Base-by-base conservation (phyloP, 495 filamentous ascomycete genomes). In the Neurospora sp. region DNA sequence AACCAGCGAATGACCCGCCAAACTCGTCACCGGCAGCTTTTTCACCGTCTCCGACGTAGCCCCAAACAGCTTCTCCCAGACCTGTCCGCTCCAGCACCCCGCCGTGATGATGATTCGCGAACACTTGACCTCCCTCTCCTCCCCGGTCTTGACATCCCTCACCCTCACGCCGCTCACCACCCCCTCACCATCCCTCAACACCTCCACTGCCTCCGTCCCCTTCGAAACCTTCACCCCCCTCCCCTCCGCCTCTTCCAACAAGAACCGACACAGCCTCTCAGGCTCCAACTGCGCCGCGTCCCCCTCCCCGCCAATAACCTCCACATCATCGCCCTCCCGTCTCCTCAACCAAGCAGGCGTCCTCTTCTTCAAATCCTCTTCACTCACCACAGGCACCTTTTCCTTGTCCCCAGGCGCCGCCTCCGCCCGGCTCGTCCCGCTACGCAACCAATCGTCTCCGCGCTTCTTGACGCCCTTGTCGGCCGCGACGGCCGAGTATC, bases 1-100 rank as follows among this genome's bases (percentile, higher is more conserved):
- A 10, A 94, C 85, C 7, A 96, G 76, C 27, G 90, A 92, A 77
- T 93, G 89, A 0, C 93, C 93, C 7, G 92, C 91, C 7, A 96
- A 81, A 27, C 88, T 85, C 20, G 83, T 78, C 39, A 94, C 84
- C 4, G 88, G 86, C 54, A 62, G 7, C 54, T 1, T 31, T 6
- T 62, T 62, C 4, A 93, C 72, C 38, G 80, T 78, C 18, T 84
- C 71, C 16, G 76, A 76, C 0, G 89, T 85, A 2, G 80, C 75
- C 0, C 89, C 89, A 77, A 96, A 94, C 20, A 96, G 84, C 3
- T 81, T 83, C 16, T 78, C 71, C 77, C 93, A 90, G 12, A 92
- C 89, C 16, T 79, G 75, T 0, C 86, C 83, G 2, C 90, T 90
- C 93, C 93, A 96, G 0, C 88, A 85, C 18, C 93, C 92, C 0